phyloP scores from a whole-genome alignment of 768 basidiomycete species.

The Megacollybia marginata region DNA sequence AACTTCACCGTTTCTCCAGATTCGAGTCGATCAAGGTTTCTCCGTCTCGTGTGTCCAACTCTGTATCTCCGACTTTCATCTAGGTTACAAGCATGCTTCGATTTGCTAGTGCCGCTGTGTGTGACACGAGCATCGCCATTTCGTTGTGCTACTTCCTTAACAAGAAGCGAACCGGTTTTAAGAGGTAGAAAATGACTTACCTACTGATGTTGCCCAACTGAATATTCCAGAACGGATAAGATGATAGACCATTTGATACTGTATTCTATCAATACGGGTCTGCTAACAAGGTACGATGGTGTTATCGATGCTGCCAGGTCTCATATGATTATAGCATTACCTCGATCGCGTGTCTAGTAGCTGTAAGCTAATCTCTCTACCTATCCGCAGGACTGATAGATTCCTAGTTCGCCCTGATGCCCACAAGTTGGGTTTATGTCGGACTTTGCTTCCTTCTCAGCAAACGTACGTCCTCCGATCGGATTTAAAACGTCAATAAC shows the following conservation, averaged over 20 bases:
- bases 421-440: slow-evolving; percentile 24
- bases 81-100: slow-evolving; percentile 23
- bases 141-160: slow-evolving; percentile 23
- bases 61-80: not conserved
- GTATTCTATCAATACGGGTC: slow-evolving; percentile 24
- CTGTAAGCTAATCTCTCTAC: slow-evolving; percentile 11
- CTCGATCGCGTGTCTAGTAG: slow-evolving; percentile 22
- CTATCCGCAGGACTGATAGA: not conserved
- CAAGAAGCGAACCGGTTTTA: slow-evolving; percentile 25
- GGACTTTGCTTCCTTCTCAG: slow-evolving; percentile 26
- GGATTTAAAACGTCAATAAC: not conserved
- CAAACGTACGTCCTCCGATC: slow-evolving; percentile 13
- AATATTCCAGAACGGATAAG: slow-evolving; percentile 18
- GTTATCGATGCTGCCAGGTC: slow-evolving; percentile 2
- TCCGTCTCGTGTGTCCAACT: not conserved
- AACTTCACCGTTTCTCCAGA: slow-evolving; percentile 15
- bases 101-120: slow-evolving; percentile 22
- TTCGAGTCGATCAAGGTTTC: slow-evolving; percentile 2
- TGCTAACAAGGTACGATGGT: slow-evolving; percentile 17
- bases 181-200: slow-evolving; percentile 12
- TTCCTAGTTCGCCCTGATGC: slow-evolving; percentile 20
- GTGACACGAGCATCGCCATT: slow-evolving; percentile 24
- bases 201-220: not conserved
- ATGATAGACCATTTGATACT: slow-evolving; percentile 27
- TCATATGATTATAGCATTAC: slow-evolving; percentile 6